Conservation (phyloP, 306 rosid species). For the Vigna nakashimae region DNA sequence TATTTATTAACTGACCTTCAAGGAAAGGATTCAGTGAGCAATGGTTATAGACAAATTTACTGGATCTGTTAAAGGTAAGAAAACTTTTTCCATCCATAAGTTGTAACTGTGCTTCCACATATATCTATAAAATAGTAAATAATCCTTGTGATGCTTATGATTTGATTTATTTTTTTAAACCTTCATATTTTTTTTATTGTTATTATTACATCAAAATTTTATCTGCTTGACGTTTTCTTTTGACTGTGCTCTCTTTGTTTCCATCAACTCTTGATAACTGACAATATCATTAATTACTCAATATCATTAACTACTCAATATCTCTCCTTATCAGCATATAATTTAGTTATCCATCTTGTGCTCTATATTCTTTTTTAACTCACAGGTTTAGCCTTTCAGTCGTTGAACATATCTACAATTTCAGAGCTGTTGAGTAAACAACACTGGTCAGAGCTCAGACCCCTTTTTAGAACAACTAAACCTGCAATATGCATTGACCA, state of each 20-base stretch:
- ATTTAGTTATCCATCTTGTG: slow-evolving; percentile 21
- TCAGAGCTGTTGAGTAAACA: slow-evolving; percentile 73
- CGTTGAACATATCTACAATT: slow-evolving; percentile 43
- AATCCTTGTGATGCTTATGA: not conserved
- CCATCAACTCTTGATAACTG: not conserved
- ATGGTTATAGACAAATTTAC: slow-evolving; percentile 29
- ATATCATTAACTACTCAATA: not conserved
- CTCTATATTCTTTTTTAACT: not conserved
- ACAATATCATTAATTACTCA: not conserved
- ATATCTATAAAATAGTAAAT: no score
- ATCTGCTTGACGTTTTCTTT: no score
- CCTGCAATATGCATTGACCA: slow-evolving; percentile 59
- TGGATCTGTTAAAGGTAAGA: slow-evolving; percentile 31
- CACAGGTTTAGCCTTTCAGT: slow-evolving; percentile 40
- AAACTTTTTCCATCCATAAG: not conserved
- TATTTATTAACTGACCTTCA: not conserved
- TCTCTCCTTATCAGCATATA: not conserved
- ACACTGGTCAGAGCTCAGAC: slow-evolving; percentile 74
- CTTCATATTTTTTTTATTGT: no score
- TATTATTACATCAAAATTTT: no score
- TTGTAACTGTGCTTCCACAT: not conserved
- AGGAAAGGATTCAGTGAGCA: slow-evolving; percentile 31
- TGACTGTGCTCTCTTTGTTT: not conserved
- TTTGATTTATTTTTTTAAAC: no score
- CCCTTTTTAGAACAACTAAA: slow-evolving; percentile 52